Percentiles rank a stretch among this genome's conserved stretches.
These are phyloP conservation scores for Mimosa pudica DNA, from an alignment of 306 rosid species.

Conservation along the genomic window DNA sequence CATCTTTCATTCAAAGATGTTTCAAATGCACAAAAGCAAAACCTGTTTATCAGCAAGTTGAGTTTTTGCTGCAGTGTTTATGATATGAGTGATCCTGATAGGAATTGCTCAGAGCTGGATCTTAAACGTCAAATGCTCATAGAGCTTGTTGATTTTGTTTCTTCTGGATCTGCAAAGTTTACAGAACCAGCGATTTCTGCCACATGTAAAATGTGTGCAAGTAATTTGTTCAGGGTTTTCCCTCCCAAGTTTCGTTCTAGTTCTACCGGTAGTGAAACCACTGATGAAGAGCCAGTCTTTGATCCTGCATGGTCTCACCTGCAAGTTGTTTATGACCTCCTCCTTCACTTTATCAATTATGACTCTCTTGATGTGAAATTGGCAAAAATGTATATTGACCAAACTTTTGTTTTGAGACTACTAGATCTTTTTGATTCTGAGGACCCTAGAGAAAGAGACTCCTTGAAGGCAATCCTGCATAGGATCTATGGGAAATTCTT, in stretches of 20 bases:
- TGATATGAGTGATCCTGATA: slow-evolving; percentile 68
- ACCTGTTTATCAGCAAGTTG: slow-evolving; percentile 79
- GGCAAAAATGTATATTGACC: slow-evolving; percentile 79
- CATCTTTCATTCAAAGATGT: slow-evolving; percentile 88
- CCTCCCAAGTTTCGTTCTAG: slow-evolving; percentile 85
- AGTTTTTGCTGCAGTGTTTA: slow-evolving; percentile 75
- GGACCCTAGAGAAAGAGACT: slow-evolving; percentile 98
- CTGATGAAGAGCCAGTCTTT: slow-evolving; percentile 91
- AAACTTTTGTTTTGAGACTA: slow-evolving; percentile 71
- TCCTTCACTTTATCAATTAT: slow-evolving; percentile 76
- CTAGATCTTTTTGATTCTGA: slow-evolving; percentile 97
- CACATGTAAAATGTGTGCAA: slow-evolving; percentile 85
- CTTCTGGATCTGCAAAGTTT: slow-evolving; percentile 91
- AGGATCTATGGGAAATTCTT: slow-evolving; percentile 92
- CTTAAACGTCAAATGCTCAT: slow-evolving; percentile 74
- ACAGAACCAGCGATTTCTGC: slow-evolving; percentile 79
- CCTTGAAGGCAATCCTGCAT: slow-evolving; percentile 90
- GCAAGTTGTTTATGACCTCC: slow-evolving; percentile 92
- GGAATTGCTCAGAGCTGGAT: slow-evolving; percentile 64
- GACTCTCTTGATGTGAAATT: slow-evolving; percentile 76
- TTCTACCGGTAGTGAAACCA: slow-evolving; percentile 72
- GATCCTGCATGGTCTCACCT: slow-evolving; percentile 96
- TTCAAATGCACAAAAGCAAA: slow-evolving; percentile 86
- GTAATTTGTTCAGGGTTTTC: slow-evolving; percentile 87
- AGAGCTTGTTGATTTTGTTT: slow-evolving; percentile 84